These are phyloP conservation scores for Podaxis carcinomalis DNA, from an alignment of 768 basidiomycete species.

Conservation along the genomic window DNA sequence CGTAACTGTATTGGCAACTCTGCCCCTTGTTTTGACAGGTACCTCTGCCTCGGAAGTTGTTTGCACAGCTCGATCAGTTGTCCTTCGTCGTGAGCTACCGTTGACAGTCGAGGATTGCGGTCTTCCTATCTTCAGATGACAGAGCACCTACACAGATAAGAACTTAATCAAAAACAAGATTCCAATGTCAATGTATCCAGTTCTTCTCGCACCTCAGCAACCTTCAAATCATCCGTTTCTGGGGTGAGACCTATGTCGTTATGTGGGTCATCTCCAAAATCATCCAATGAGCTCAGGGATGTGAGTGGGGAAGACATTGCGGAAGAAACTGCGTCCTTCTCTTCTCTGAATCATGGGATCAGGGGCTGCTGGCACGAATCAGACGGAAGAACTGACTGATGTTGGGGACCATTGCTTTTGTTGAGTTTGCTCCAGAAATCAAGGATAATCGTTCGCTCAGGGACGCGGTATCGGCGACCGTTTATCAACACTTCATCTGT, in stretches of 20 bases:
- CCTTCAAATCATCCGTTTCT: constrained; percentile 48
- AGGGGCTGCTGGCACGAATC: neutral
- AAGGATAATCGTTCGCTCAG: constrained; percentile 85
- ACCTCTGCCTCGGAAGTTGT: constrained; percentile 20
- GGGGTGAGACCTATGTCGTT: constrained; percentile 22
- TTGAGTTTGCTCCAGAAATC: constrained; percentile 93
- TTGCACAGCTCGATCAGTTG: constrained; percentile 24
- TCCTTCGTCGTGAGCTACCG: constrained; percentile 16
- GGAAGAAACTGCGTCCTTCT: constrained; percentile 33
- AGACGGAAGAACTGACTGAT: constrained; percentile 32
- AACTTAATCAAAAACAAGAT: neutral
- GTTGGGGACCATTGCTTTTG: constrained; percentile 33
- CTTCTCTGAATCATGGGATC: constrained; percentile 24
- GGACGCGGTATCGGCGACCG: constrained; percentile 87
- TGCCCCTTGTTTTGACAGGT: constrained; percentile 3
- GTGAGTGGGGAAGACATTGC: constrained; percentile 69
- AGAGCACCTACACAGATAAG: constrained; percentile 22
- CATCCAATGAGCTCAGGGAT: constrained; percentile 69
- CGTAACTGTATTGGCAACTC: neutral
- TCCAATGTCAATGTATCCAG: neutral
- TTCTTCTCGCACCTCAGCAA: constrained; percentile 49
- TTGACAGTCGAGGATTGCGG: constrained; percentile 10
- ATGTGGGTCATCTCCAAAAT: constrained; percentile 37
- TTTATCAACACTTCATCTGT: constrained; percentile 86
- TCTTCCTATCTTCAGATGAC: constrained; percentile 17